Evolutionary conservation across 208 protist genomes (phyloP), one percentile per base, ranked within the genome.

Genomic region (Porcisia deanei): DNA sequence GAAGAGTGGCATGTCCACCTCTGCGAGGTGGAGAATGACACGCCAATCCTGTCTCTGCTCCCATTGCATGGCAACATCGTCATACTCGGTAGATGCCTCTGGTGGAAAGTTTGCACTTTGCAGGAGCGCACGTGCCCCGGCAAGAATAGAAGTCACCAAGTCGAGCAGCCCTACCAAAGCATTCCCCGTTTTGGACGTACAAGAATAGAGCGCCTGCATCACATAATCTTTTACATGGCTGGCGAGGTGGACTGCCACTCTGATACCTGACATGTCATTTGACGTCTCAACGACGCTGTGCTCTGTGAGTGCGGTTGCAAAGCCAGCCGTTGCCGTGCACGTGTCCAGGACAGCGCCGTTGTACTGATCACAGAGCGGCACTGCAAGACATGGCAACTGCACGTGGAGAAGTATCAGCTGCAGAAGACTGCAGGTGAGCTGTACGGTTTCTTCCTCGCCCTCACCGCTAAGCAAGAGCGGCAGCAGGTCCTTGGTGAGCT

Each of bases 401-500:
- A 57, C 66, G 25, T 71, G 66, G 47, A 64, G 16, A 2, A 81
- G 54, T 25, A 76, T 52, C 60, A 54, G 66, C 47, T 54, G 59
- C 64, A 89, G 7, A 5, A 85, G 76, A 9, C 80, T 83, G 45
- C 85, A 79, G 22, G 83, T 76, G 37, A 86, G 73, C 1, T 77
- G 58, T 18, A 85, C 79, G 3, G 87, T 71, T 47, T 84, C 81
- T 22, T 57, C 76, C 41, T 84, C 81, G 5, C 34, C 76, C 55
- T 79, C 82, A 39, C 73, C 55, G 30, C 85, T 67, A 47, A 90
- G 75, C 55, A 93, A 47, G 3, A 93, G 69, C n/a, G 85, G 73
- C 1, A 71, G 73, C 25, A 87, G 76, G 9, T 59, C 47, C 25
- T 71, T 60, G 1, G 79, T 20, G 37, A 88, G 37, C 7, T 82